Percentiles rank a stretch among this genome's conserved stretches.
phyloP scores from a whole-genome alignment of 2,329 filamentous ascomycete genomes.

The Epicoccum nigrum region DNA sequence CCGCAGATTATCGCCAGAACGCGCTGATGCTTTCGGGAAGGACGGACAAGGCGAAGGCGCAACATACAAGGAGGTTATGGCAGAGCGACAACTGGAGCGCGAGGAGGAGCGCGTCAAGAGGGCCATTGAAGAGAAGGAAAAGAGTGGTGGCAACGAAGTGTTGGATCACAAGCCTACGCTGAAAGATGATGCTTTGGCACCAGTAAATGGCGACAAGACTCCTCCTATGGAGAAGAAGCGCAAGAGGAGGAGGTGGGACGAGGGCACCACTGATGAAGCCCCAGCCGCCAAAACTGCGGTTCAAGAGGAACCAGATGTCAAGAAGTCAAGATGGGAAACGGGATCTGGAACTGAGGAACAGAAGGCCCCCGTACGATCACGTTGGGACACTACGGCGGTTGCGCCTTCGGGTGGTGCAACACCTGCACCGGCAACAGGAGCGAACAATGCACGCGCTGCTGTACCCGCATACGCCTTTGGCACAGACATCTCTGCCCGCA shows the following conservation, averaged over 20 bases:
- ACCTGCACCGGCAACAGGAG: conserved; percentile 26
- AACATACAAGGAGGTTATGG: conserved; percentile 91
- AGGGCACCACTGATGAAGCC: conserved; percentile 58
- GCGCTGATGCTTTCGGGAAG: conserved; percentile 82
- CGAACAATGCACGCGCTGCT: conserved; percentile 30
- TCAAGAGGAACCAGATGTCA: conserved; percentile 28
- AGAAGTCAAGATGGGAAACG: conserved; percentile 79
- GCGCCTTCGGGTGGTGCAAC: conserved; percentile 31
- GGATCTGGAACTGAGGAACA: conserved; percentile 53
- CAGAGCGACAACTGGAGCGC: conserved; percentile 83
- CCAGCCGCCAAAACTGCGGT: conserved; percentile 25
- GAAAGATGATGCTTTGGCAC: conserved; percentile 67
- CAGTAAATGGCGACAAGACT: conserved; percentile 74
- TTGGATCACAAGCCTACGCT: conserved; percentile 75
- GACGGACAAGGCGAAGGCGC: conserved; percentile 75
- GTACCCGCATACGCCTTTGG: conserved; percentile 70
- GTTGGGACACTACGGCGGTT: conserved; percentile 44
- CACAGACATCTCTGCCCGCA: conserved; percentile 78
- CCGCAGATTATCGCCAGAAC: conserved; percentile 79
- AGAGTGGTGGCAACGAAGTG: conserved; percentile 63
- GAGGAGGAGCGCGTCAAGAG: conserved; percentile 88
- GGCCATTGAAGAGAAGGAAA: conserved; percentile 77
- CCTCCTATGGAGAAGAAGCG: conserved; percentile 64
- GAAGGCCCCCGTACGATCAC: conserved; percentile 39
- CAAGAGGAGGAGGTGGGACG: conserved; percentile 96